phyloP scores from a whole-genome alignment of 768 basidiomycete species.

The Atractiella rhizophila region DNA sequence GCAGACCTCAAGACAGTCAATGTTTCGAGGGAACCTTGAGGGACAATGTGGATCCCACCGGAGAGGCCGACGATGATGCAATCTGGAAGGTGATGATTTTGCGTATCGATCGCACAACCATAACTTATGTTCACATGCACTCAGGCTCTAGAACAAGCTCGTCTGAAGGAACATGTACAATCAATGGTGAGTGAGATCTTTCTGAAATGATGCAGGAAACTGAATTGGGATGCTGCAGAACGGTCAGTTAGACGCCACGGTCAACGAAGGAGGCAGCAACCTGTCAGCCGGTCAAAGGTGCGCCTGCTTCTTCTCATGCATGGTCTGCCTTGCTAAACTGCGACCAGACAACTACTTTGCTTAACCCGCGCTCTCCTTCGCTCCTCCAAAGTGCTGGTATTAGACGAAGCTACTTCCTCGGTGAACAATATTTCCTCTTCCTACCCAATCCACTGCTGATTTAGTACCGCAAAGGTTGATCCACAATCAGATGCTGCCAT shows the following conservation, averaged over 20 bases:
- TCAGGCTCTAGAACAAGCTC: too few species aligned
- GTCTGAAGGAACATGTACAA: too few species aligned
- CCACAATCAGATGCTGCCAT: constrained; percentile 38
- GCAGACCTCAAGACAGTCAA: too few species aligned
- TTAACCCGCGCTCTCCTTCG: constrained; percentile 4
- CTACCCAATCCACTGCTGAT: constrained; percentile 19
- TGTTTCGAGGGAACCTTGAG: too few species aligned
- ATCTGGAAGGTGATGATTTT: too few species aligned
- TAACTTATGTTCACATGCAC: too few species aligned
- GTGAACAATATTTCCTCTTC: constrained; percentile 9
- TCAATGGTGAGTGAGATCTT: too few species aligned
- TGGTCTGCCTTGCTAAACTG: neutral
- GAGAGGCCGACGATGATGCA: too few species aligned
- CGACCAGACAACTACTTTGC: neutral
- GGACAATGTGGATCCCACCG: too few species aligned
- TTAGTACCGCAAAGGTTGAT: constrained; percentile 26
- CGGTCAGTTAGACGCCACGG: constrained; percentile 42
- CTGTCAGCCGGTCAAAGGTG: constrained; percentile 66
- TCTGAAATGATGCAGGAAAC: neutral
- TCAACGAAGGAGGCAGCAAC: constrained; percentile 55
- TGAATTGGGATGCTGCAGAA: constrained; percentile 21
- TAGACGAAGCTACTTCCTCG: constrained; percentile 51
- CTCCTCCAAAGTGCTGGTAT: constrained; percentile 57
- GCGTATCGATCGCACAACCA: too few species aligned
- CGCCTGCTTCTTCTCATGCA: constrained; percentile 37